Percentiles rank a stretch among this genome's conserved stretches.
These are phyloP conservation scores for Fusarium fujikuroi DNA, from an alignment of 2,329 filamentous ascomycete species.

Conservation along the genomic window DNA sequence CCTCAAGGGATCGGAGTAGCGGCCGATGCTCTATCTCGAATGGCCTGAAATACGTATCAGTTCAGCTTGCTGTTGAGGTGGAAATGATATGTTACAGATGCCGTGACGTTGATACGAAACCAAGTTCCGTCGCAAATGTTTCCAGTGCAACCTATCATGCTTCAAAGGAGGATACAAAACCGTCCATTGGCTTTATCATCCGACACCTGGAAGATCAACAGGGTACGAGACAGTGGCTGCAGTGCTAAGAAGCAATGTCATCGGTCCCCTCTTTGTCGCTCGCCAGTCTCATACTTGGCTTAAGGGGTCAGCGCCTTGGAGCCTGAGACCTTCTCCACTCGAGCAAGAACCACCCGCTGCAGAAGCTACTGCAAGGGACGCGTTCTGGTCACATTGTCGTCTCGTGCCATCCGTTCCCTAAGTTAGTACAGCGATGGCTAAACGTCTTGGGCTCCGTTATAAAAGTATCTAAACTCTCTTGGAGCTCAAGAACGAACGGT, in stretches of 20 bases:
- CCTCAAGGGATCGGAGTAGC: slow-evolving; percentile 8
- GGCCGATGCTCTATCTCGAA: slow-evolving; percentile 4
- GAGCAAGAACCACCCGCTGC: slow-evolving; percentile 26
- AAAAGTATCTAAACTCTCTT: slow-evolving; percentile 13
- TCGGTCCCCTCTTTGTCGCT: slow-evolving; percentile 4
- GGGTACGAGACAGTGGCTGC: background rate
- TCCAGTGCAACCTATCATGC: slow-evolving; percentile 22
- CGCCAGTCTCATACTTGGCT: slow-evolving; percentile 8
- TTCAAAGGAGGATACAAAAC: slow-evolving; percentile 3
- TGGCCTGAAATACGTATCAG: background rate
- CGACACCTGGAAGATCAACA: background rate
- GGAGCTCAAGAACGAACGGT: slow-evolving; percentile 8
- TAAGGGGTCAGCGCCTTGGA: slow-evolving; percentile 27
- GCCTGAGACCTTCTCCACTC: slow-evolving; percentile 31
- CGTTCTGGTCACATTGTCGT: slow-evolving; percentile 30
- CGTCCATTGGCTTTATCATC: slow-evolving; percentile 12
- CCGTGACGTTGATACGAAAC: slow-evolving; percentile 23
- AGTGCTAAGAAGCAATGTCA: slow-evolving; percentile 1
- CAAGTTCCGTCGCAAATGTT: slow-evolving; percentile 10
- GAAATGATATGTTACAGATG: slow-evolving; percentile 7
- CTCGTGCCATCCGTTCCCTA: slow-evolving; percentile 30
- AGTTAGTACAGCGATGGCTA: slow-evolving; percentile 15
- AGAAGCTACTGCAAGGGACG: slow-evolving; percentile 39
- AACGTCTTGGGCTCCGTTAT: slow-evolving; percentile 13
- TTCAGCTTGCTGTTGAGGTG: background rate